Evolutionary conservation across 208 protist species (phyloP).

Genomic region (Tetramitus jugosus): DNA sequence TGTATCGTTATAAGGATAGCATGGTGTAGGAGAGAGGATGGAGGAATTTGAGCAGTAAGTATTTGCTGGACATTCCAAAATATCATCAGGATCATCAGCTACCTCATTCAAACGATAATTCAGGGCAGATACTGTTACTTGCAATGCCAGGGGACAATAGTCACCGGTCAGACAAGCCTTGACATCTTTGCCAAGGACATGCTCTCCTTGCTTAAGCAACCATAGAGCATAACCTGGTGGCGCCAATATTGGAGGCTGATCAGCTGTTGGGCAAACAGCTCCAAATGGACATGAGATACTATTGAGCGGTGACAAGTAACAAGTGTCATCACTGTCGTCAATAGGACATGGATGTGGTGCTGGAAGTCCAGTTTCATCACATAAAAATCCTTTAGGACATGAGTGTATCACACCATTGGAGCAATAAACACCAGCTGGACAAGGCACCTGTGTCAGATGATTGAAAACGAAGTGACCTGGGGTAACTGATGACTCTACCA

Average conservation of each 20-base stretch:
- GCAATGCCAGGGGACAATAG: not conserved
- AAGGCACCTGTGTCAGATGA: not conserved
- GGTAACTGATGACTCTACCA: too few species aligned
- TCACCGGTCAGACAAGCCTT: conserved; percentile 2
- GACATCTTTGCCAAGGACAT: not conserved
- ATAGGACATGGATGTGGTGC: not conserved
- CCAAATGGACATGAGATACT: not conserved
- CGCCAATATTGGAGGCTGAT: not conserved
- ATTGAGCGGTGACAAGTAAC: not conserved
- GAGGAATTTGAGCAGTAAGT: not conserved
- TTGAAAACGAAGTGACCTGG: not conserved
- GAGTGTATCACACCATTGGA: not conserved
- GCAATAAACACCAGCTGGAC: not conserved
- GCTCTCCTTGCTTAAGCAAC: too few species aligned
- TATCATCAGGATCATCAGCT: not conserved
- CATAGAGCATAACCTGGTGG: not conserved
- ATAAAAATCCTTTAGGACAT: conserved; percentile 4
- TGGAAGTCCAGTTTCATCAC: not conserved
- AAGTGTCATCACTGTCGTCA: not conserved
- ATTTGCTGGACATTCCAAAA: conserved; percentile 1
- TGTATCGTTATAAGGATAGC: too few species aligned
- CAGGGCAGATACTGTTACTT: too few species aligned
- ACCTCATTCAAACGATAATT: too few species aligned
- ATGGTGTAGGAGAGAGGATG: not conserved
- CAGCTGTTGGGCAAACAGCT: not conserved